Percentiles rank a stretch among this genome's conserved stretches.
phyloP scores from a whole-genome alignment of 1,284 basidiomycete genomes.

The Rhodotorula sp. region DNA sequence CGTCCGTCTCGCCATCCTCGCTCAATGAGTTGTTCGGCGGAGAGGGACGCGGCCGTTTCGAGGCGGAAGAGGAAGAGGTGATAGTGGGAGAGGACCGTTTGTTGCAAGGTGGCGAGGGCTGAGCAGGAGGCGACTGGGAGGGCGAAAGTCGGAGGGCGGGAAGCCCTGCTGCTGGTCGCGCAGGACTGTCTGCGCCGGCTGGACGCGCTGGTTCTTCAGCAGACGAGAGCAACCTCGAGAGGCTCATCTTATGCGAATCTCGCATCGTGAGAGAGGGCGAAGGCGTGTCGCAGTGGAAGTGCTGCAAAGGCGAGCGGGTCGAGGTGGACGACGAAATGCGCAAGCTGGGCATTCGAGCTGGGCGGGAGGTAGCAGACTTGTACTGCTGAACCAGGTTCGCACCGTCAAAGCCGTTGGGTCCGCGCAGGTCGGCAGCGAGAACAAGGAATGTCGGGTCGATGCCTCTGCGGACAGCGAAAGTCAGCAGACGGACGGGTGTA shows the following conservation, averaged over 20 bases:
- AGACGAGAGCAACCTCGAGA: not conserved
- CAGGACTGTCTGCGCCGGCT: no score
- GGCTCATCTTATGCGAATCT: not conserved
- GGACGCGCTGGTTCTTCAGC: not conserved
- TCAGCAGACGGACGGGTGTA: not conserved
- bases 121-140: no score
- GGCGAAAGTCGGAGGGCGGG: no score
- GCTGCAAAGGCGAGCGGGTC: not conserved
- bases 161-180: no score
- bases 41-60: not conserved
- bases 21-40: not conserved
- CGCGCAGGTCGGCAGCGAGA: slow-evolving; percentile 84
- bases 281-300: not conserved
- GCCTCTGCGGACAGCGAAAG: not conserved
- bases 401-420: slow-evolving; percentile 64
- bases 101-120: no score
- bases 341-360: no score
- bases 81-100: not conserved
- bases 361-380: not conserved
- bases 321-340: not conserved
- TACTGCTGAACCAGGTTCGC: slow-evolving; percentile 76
- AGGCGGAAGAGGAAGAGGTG: not conserved
- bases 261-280: not conserved
- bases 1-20: not conserved
- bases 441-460: slow-evolving; percentile 63